A percentile compares a stretch with the other conserved stretches of the same genome.
phyloP scores from a whole-genome alignment of 345 rosid species.

The Moringa oleifera region DNA sequence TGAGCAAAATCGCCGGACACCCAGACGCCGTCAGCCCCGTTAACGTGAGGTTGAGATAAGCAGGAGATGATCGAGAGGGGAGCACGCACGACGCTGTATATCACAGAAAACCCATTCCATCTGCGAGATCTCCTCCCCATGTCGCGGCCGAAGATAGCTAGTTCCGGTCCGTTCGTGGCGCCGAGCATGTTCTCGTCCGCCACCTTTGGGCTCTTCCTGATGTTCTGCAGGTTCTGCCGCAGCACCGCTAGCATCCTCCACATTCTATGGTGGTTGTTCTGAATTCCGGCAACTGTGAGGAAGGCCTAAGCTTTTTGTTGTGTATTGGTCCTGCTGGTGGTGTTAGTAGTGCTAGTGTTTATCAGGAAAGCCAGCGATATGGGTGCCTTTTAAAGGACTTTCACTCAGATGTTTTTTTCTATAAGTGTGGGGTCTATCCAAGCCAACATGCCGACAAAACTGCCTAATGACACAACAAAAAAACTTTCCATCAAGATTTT shows the following conservation, averaged over 20 bases:
- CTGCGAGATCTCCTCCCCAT: conserved; percentile 8
- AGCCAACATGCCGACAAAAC: conserved; percentile 37
- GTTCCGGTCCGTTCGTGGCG: conserved; percentile 17
- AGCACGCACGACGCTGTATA: conserved; percentile 37
- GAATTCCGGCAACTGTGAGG: no score
- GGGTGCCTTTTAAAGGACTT: conserved; percentile 27
- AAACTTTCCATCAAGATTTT: conserved; percentile 2
- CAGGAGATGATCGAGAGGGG: conserved; percentile 58
- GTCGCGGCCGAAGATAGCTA: conserved; percentile 7
- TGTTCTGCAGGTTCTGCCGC: conserved; percentile 42
- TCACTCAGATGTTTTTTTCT: conserved; percentile 5
- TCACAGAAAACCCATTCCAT: conserved; percentile 33
- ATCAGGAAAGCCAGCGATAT: conserved; percentile 16
- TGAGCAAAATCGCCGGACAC: conserved; percentile 59
- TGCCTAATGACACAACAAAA: conserved; percentile 19
- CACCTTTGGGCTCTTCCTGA: conserved; percentile 58
- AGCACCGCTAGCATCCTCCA: conserved; percentile 31
- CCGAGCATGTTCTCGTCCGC: conserved; percentile 56
- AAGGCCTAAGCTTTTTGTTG: conserved; percentile 3
- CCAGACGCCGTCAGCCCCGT: conserved; percentile 66
- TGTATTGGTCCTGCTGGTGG: conserved; percentile 21
- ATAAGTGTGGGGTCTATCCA: conserved; percentile 33
- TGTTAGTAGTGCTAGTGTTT: conserved; percentile 38
- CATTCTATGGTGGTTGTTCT: conserved; percentile 20
- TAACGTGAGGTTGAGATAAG: conserved; percentile 61